Evolutionary conservation across 345 rosid genomes (phyloP).

Genomic region (Ceriops zippeliana): DNA sequence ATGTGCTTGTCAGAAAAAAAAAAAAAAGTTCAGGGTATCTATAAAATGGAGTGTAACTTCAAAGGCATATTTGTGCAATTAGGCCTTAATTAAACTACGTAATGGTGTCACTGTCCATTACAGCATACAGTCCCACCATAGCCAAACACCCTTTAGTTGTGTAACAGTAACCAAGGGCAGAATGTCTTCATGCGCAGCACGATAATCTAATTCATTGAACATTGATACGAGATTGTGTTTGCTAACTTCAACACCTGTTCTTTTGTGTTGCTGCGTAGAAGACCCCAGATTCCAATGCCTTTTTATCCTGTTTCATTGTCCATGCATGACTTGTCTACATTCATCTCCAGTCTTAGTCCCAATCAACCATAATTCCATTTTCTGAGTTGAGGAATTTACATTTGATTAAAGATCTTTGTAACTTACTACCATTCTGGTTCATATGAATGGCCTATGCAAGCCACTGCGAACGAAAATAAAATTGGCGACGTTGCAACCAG

Average conservation of each 20-base stretch:
- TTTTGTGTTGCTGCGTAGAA: background rate
- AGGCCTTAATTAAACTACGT: background rate
- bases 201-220: constrained; percentile 47
- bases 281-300: constrained; percentile 27
- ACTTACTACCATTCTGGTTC: too few species aligned
- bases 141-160: constrained; percentile 17
- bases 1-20: too few species aligned
- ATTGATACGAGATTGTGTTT: constrained; percentile 15
- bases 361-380: background rate
- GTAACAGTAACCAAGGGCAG: constrained; percentile 14
- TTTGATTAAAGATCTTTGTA: too few species aligned
- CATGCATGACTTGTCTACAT: constrained; percentile 32
- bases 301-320: constrained; percentile 20
- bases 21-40: too few species aligned
- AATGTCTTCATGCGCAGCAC: constrained; percentile 30
- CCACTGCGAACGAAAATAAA: too few species aligned
- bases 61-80: too few species aligned
- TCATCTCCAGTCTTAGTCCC: constrained; percentile 21
- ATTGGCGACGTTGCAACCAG: too few species aligned
- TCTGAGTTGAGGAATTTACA: background rate
- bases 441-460: too few species aligned
- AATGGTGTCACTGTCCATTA: constrained; percentile 5
- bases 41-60: too few species aligned
- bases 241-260: background rate
- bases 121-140: constrained; percentile 9